These are phyloP conservation scores for Mycosphaerella arachidis DNA, from an alignment of 2,329 filamentous ascomycete species.

Conservation along the genomic window DNA sequence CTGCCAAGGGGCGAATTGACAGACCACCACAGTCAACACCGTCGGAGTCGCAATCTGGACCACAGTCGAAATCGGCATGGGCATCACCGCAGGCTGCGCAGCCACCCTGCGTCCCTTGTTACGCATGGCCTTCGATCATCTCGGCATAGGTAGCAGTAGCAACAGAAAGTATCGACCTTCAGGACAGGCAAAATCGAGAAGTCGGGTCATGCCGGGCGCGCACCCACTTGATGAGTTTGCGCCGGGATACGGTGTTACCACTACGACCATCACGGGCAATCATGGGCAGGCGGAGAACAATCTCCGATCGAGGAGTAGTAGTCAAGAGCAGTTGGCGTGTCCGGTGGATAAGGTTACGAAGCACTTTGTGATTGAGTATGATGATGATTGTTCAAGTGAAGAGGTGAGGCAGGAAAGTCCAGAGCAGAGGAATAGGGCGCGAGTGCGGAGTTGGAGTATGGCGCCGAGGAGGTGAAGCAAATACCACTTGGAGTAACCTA, in stretches of 20 bases:
- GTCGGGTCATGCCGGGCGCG: conserved; percentile 3
- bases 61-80: conserved; percentile 33
- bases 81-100: conserved; percentile 42
- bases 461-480: background rate
- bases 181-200: conserved; percentile 2
- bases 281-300: conserved; percentile 4
- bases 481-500: too few relatives aligned
- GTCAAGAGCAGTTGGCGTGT: conserved; percentile 16
- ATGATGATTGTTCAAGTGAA: background rate
- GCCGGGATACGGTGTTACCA: conserved; percentile 14
- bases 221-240: conserved; percentile 13
- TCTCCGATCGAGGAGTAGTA: conserved; percentile 13
- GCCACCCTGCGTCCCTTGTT: conserved; percentile 49
- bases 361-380: conserved; percentile 24
- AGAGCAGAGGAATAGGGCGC: background rate
- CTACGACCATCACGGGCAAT: conserved; percentile 21
- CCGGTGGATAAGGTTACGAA: conserved; percentile 15
- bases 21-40: conserved; percentile 33
- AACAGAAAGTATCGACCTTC: conserved; percentile 5
- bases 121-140: conserved; percentile 22
- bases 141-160: conserved; percentile 15
- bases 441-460: background rate
- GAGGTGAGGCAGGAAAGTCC: background rate
- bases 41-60: conserved; percentile 37
- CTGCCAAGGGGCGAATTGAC: background rate